Percentiles rank a stretch among this genome's conserved stretches.
Evolutionary conservation across 2,329 filamentous ascomycete genomes (phyloP).

Genomic region (Stachybotrys chartarum): DNA sequence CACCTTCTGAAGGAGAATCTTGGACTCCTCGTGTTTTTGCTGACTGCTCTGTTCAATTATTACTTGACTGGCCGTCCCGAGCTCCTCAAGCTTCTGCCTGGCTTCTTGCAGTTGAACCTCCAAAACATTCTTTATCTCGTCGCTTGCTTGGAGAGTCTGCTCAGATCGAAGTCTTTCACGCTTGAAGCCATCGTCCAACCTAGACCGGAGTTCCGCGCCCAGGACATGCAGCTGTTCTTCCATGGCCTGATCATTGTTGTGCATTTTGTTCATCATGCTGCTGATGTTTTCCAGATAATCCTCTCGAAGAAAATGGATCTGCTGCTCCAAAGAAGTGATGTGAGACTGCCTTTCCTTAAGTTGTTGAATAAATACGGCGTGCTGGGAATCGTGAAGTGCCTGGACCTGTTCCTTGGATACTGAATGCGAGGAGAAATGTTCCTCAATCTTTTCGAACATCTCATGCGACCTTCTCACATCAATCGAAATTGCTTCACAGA

Average conservation of each 20-base stretch:
- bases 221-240: constrained; percentile 10
- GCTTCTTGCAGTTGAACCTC: constrained; percentile 13
- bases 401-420: constrained; percentile 3
- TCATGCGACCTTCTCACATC: constrained; percentile 4
- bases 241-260: constrained; percentile 6
- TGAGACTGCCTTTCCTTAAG: constrained; percentile 11
- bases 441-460: constrained; percentile 9
- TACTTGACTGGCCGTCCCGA: background rate
- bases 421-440: constrained; percentile 5
- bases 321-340: constrained; percentile 13
- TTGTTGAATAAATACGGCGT: constrained; percentile 9
- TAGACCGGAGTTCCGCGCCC: constrained; percentile 10
- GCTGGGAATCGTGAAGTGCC: constrained; percentile 1
- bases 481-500: constrained; percentile 1
- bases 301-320: constrained; percentile 8
- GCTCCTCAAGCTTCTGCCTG: constrained; percentile 7
- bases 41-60: constrained; percentile 4
- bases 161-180: constrained; percentile 9
- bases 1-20: constrained; percentile 12
- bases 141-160: constrained; percentile 5
- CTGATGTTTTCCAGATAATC: constrained; percentile 12
- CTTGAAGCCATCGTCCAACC: constrained; percentile 14
- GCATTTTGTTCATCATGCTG: constrained; percentile 4
- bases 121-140: constrained; percentile 7
- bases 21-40: constrained; percentile 6